Evolutionary conservation across 139 green algal species (phyloP).

Genomic region (Klebsormidium nitens): DNA sequence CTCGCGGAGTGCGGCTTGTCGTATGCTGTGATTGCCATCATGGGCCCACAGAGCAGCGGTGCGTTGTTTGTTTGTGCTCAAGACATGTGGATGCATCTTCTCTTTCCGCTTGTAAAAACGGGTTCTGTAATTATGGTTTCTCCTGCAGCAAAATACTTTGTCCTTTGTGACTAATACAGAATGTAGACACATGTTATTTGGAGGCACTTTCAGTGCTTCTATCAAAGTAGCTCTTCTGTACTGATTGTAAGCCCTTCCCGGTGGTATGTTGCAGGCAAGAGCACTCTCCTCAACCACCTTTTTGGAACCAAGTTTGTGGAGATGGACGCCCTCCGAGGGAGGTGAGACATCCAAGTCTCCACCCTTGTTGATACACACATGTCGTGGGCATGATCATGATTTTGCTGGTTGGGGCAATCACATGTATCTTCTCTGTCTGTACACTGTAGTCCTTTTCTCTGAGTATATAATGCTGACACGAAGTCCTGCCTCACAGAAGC

Average conservation of each 20-base stretch:
- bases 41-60: slow-evolving; percentile 88
- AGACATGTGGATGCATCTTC: no score
- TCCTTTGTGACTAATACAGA: no score
- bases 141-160: no score
- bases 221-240: no score
- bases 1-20: slow-evolving; percentile 18
- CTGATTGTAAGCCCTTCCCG: no score
- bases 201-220: no score
- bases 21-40: slow-evolving; percentile 94
- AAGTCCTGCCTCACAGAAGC: slow-evolving; percentile 39
- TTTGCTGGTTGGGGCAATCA: no score
- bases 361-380: neutral
- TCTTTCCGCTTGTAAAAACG: no score
- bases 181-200: no score
- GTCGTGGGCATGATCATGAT: neutral
- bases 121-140: no score
- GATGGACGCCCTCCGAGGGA: slow-evolving; percentile 87
- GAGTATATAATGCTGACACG: no score
- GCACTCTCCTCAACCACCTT: slow-evolving; percentile 48
- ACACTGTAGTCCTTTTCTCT: slow-evolving; percentile 2
- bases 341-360: slow-evolving; percentile 37
- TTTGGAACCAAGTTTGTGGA: slow-evolving; percentile 84
- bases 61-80: slow-evolving; percentile 2
- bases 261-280: slow-evolving; percentile 47
- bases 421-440: neutral